Evolutionary conservation across 305 asterid species (phyloP).

Genomic region (Striga hermonthica): DNA sequence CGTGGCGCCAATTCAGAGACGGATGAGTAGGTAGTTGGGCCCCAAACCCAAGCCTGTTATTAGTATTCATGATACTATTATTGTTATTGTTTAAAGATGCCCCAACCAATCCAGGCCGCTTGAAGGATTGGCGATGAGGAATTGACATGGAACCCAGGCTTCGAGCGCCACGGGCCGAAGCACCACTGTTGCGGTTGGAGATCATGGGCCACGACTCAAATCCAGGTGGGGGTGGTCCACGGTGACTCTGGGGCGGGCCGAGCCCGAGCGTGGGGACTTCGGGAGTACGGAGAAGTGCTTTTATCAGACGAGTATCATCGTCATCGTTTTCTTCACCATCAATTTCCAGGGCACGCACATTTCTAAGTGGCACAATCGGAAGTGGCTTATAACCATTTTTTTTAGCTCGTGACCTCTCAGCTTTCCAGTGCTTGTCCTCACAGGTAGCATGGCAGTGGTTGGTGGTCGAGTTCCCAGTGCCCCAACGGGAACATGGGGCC

Average conservation of each 20-base stretch:
- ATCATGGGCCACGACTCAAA: slow-evolving; percentile 31
- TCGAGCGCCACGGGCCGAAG: slow-evolving; percentile 6
- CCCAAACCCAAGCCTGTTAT: slow-evolving; percentile 25
- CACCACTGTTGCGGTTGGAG: slow-evolving; percentile 18
- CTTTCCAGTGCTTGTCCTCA: slow-evolving; percentile 61
- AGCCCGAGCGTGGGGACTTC: slow-evolving; percentile 33
- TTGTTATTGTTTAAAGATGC: slow-evolving; percentile 24
- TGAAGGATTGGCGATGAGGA: slow-evolving; percentile 39
- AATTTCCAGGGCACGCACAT: too few species aligned
- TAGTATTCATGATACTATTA: too few species aligned
- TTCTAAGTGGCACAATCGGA: slow-evolving; percentile 29
- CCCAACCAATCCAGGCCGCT: slow-evolving; percentile 37
- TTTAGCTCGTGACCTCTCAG: slow-evolving; percentile 49
- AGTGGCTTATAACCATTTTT: slow-evolving; percentile 39
- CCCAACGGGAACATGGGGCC: slow-evolving; percentile 90
- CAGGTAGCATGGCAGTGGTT: slow-evolving; percentile 90
- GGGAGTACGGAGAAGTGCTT: slow-evolving; percentile 28
- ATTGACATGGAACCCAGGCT: slow-evolving; percentile 30
- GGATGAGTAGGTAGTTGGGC: slow-evolving; percentile 31
- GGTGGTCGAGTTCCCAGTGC: slow-evolving; percentile 36
- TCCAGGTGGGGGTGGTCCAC: slow-evolving; percentile 27
- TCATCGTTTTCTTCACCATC: not conserved
- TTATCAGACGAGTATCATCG: slow-evolving; percentile 24
- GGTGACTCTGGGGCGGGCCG: slow-evolving; percentile 31
- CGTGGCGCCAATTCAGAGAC: slow-evolving; percentile 32